A percentile compares a stretch with the other conserved stretches of the same genome.
Evolutionary conservation across 139 green algal genomes (phyloP).

Genomic region (Tetradesmus obliquus): DNA sequence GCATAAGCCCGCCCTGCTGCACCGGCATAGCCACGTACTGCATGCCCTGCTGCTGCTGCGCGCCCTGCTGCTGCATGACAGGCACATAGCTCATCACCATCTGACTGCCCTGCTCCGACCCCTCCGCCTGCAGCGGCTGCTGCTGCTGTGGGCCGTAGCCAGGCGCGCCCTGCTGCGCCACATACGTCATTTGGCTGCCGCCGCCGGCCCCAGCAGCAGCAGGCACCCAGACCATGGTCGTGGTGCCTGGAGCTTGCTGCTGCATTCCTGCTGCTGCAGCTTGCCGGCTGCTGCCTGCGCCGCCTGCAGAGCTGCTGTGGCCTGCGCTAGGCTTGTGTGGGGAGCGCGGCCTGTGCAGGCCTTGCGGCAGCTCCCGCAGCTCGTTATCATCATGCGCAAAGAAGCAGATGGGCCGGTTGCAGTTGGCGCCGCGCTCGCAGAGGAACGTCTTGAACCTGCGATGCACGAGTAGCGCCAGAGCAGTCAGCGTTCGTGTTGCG

Average conservation of each 20-base stretch:
- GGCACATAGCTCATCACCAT: background rate
- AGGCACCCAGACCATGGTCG: background rate
- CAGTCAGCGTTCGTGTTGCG: background rate
- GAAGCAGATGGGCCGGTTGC: slow-evolving; percentile 73
- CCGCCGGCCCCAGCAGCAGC: background rate
- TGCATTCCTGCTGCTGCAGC: background rate
- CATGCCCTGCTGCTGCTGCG: background rate
- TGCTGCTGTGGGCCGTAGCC: background rate
- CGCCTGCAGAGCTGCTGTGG: background rate
- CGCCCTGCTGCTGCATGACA: background rate
- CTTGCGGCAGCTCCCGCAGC: slow-evolving; percentile 48
- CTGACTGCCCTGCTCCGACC: background rate
- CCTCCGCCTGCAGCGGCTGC: background rate
- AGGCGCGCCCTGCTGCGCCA: background rate
- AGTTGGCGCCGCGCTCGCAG: slow-evolving; percentile 64
- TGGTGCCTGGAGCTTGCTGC: background rate
- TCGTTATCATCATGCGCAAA: slow-evolving; percentile 67
- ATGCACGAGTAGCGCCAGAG: background rate
- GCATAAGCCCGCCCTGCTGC: background rate
- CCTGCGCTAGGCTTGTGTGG: background rate
- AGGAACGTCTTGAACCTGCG: slow-evolving; percentile 71
- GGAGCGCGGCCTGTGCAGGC: background rate
- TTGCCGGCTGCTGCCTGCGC: background rate
- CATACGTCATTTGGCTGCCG: background rate
- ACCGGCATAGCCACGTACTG: background rate